Base-by-base conservation (phyloP, 352 stramenopile genomes). In the Pythium sukuiense region DNA sequence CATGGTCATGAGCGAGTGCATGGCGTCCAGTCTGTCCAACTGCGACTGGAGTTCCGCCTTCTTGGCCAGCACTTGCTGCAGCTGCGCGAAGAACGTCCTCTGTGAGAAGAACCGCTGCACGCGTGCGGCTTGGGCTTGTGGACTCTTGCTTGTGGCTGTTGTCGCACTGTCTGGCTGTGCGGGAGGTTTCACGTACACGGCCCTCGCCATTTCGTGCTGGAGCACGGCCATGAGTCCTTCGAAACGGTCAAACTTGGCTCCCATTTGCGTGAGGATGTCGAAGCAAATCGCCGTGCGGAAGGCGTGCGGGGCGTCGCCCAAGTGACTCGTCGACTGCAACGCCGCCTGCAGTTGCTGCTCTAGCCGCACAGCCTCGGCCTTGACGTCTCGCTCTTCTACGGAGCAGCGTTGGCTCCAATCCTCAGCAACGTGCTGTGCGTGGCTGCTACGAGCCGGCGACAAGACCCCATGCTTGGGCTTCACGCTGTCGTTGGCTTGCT, bases 201-300 rank as follows among this genome's bases (percentile, higher is more conserved):
- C 72, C 27, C 55, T 27, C 45, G 80, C 69, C 45, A 82, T 60
- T 60, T 92, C 81, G 1, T 35, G 48, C 7, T 70, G 60, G 6
- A 81, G 69, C 11, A 74, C 57, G 6, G 13, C 32, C 39, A 84
- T 72, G 20, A 92, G 43, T 14, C 61, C 67, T n/a, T 82, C 50
- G 45, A 88, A 89, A 29, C 81, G 79, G 3, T 46, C 50, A 37
- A 85, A 87, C 63, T 84, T 86, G 30, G 30, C 60, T 41, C 69
- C 80, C 18, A 89, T 30, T 48, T 77, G 76, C 18, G 37, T 20
- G 9, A 90, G 52, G 0, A 89, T 70, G 49, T 89, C 76, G 33
- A 88, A 81, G 35, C 76, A 85, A 16, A 90, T 73, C 9, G 80
- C 80, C 0, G 81, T 87, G 14, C 83, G 81, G 9, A 92, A 78